Evolutionary conservation across 257 asterid species (phyloP), one percentile per base, ranked within the genome.

Genomic region (Perilla frutescens): DNA sequence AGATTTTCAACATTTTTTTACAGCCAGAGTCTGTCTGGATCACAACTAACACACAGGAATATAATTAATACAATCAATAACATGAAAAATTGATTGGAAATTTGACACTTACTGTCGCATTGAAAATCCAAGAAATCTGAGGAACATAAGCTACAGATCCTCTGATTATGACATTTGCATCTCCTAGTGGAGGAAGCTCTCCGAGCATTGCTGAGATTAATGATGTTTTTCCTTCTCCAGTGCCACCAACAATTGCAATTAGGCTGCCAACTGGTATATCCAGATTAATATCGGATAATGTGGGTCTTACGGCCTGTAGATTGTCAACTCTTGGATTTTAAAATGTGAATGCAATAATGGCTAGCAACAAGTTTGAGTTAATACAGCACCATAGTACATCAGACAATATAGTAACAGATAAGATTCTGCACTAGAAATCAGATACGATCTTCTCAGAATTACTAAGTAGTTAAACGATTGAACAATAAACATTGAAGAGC

Each of bases 191-290:
- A 54, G 98, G 97, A 76, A 92, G 87, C 83, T 92, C 98, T 75
- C 93, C 90, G 49, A 92, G 93, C 90, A 92, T 87, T 73, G 96
- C 98, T 37, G 98, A 90, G 45, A 90, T 73, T 56, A 92, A 81
- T 10, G 98, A 92, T 31, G 98, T 90, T 81, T 92, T 92, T 76
- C 98, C 98, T 85, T 92, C 98, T 81, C 97, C 98, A 39, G 98
- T 92, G 64, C 98, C 89, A 71, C 98, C 98, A 73, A 92, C 96
- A 62, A 92, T 78, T 57, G 98, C 98, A 60, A 87, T 81, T 50
- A 92, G 85, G 84, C 91, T 88, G 72, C 98, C 98, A 70, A 87
- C 86, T 26, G 91, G 89, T 85, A 92, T 81, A 50, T 90, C 90
- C 85, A 92, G 74, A 84, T 87, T 87, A 58, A 92, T 83, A 76